These are phyloP conservation scores for Cymbopogon flexuosus DNA, from an alignment of 202 grass and related monocot genomes.

Conservation along the genomic window DNA sequence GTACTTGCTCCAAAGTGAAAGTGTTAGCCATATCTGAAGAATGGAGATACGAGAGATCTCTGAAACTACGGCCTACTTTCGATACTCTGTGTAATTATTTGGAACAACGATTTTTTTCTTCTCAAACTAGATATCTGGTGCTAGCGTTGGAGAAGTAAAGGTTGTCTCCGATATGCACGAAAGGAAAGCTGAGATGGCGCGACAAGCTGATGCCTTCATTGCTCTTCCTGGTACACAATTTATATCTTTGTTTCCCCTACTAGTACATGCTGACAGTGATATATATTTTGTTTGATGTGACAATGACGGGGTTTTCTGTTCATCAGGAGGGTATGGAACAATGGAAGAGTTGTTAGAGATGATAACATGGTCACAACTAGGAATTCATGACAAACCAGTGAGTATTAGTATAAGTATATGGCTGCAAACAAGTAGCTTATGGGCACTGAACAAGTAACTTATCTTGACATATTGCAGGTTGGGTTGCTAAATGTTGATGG, in stretches of 20 bases:
- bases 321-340: conserved; percentile 89
- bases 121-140: conserved; percentile 77
- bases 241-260: not conserved
- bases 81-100: not conserved
- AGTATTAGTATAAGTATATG: conserved; percentile 21
- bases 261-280: not conserved
- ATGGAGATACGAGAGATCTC: not conserved
- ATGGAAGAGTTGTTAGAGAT: conserved; percentile 99
- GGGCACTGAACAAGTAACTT: conserved; percentile 3
- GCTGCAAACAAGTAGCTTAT: conserved; percentile 8
- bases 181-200: conserved; percentile 93
- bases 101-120: not conserved
- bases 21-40: not conserved
- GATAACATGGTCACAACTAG: conserved; percentile 97
- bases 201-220: conserved; percentile 70
- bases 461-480: conserved; percentile 47
- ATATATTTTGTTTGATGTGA: not conserved
- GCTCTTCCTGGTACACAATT: conserved; percentile 75
- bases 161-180: conserved; percentile 85
- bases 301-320: conserved; percentile 7
- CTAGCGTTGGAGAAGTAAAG: conserved; percentile 81
- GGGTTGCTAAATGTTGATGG: conserved; percentile 94
- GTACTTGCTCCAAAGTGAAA: conserved; percentile 4
- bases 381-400: conserved; percentile 96
- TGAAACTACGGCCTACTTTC: not conserved